A percentile compares a stretch with the other conserved stretches of the same genome.
phyloP scores from a whole-genome alignment of 78 protist genomes.

The Cavenderia fasciculata region DNA sequence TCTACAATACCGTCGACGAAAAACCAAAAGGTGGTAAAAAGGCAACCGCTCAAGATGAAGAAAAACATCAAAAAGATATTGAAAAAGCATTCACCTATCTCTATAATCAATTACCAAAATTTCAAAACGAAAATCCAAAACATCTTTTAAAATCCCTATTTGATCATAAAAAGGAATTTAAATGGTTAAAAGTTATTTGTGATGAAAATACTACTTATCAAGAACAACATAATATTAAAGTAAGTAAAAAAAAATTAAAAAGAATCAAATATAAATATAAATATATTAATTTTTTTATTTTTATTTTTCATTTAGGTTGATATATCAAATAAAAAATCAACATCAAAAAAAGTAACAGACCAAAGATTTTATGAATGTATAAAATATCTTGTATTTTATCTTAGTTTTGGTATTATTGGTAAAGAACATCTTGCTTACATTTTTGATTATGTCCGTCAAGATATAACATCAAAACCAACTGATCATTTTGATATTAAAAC shows the following conservation, averaged over 20 bases:
- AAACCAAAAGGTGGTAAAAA: not conserved
- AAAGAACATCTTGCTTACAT: slow-evolving; percentile 8
- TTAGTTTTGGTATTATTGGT: not conserved
- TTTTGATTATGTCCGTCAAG: not conserved
- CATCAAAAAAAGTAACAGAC: not conserved
- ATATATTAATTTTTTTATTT: too few relatives aligned
- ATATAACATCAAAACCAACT: not conserved
- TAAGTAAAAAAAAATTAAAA: too few relatives aligned
- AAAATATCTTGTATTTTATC: slow-evolving; percentile 2
- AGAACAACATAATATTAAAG: slow-evolving; percentile 25
- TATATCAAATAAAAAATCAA: not conserved
- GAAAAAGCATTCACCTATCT: slow-evolving; percentile 20
- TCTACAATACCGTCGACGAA: not conserved
- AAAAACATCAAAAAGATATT: slow-evolving; percentile 21
- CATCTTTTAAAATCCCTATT: slow-evolving; percentile 2
- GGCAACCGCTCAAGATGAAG: not conserved
- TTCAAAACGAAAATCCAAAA: slow-evolving; percentile 19
- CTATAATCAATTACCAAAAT: slow-evolving; percentile 37
- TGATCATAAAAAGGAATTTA: slow-evolving; percentile 17
- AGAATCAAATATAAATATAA: too few relatives aligned
- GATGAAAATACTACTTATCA: slow-evolving; percentile 19
- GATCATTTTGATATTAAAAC: slow-evolving; percentile 14
- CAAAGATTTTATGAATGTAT: slow-evolving; percentile 29
- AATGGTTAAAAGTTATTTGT: not conserved
- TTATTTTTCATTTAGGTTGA: not conserved